These are phyloP conservation scores for Rhododendron williamsianum DNA, from an alignment of 148 eudicot species.

Conservation along the genomic window DNA sequence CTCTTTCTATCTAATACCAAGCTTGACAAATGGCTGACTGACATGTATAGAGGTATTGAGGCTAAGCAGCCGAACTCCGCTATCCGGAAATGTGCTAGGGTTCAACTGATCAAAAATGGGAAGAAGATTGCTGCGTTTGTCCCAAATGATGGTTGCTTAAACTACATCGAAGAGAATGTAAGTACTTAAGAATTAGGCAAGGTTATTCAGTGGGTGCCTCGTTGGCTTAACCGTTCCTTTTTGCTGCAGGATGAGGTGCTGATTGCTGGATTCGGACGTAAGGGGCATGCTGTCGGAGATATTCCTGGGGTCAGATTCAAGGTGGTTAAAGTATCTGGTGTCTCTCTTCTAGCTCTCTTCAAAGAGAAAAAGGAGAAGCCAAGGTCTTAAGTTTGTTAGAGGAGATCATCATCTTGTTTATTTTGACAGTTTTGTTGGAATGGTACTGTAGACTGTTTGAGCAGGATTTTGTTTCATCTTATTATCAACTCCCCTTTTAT, in stretches of 20 bases:
- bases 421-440: slow-evolving; percentile 4
- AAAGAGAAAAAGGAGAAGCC: slow-evolving; percentile 98
- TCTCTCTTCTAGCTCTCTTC: slow-evolving; percentile 89
- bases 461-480: slow-evolving; percentile 10
- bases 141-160: slow-evolving; percentile 95
- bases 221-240: not conserved
- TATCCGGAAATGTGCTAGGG: slow-evolving; percentile 93
- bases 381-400: slow-evolving; percentile 49
- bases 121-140: slow-evolving; percentile 97
- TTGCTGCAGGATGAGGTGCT: slow-evolving; percentile 68
- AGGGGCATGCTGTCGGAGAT: slow-evolving; percentile 97
- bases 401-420: not conserved
- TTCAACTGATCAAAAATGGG: slow-evolving; percentile 89
- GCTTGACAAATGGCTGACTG: slow-evolving; percentile 1
- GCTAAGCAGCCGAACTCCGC: slow-evolving; percentile 99
- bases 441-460: slow-evolving; percentile 5
- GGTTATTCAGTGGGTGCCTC: not conserved
- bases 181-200: slow-evolving; percentile 15
- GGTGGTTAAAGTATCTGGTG: slow-evolving; percentile 98
- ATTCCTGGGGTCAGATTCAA: slow-evolving; percentile 97
- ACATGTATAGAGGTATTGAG: slow-evolving; percentile 70
- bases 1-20: not conserved
- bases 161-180: slow-evolving; percentile 91
- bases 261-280: slow-evolving; percentile 96
- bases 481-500: slow-evolving; percentile 1